These are phyloP conservation scores for Pythium scleroteichum DNA, from an alignment of 352 stramenopile species.

Conservation along the genomic window DNA sequence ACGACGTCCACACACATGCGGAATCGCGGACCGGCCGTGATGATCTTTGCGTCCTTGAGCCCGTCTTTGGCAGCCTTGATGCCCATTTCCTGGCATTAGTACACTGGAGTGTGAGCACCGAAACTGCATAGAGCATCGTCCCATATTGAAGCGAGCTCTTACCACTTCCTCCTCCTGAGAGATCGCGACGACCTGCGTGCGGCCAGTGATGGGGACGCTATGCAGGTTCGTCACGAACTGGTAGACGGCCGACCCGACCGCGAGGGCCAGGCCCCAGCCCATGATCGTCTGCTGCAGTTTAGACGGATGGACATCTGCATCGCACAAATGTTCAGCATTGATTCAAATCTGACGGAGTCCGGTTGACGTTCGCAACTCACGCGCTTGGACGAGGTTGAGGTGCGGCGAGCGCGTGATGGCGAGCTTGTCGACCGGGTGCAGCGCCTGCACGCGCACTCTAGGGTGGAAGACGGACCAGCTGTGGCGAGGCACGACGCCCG, in stretches of 20 bases:
- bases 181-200: constrained; percentile 68
- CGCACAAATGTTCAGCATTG: not conserved
- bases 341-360: too few relatives aligned
- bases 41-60: constrained; percentile 36
- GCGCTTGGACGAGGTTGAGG: constrained; percentile 26
- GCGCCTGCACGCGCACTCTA: not conserved
- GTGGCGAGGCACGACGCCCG: constrained; percentile 10
- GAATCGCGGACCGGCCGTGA: constrained; percentile 46
- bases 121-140: not conserved
- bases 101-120: not conserved
- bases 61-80: constrained; percentile 46
- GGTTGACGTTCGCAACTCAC: too few relatives aligned
- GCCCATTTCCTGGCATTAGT: constrained; percentile 43
- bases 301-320: constrained; percentile 49
- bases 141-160: constrained; percentile 18
- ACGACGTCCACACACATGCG: constrained; percentile 65
- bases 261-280: constrained; percentile 41
- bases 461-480: constrained; percentile 20
- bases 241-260: constrained; percentile 48
- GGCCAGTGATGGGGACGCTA: constrained; percentile 62
- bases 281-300: constrained; percentile 42
- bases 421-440: constrained; percentile 8
- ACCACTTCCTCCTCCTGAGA: constrained; percentile 63
- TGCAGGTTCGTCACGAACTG: constrained; percentile 74
- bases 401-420: constrained; percentile 6